Evolutionary conservation across 306 rosid species (phyloP).

Genomic region (Dalbergia cultrata): DNA sequence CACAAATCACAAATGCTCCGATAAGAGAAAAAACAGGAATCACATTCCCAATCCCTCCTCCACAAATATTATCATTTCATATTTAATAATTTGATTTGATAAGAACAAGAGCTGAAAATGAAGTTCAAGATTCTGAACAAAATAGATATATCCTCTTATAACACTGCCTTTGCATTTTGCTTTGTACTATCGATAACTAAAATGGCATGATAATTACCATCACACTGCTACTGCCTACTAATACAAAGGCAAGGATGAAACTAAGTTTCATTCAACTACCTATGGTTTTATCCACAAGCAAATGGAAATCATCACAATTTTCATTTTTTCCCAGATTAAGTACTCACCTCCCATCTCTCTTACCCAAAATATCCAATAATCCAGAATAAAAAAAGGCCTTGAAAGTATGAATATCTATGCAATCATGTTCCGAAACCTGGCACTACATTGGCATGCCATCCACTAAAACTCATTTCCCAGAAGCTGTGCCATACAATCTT

Average conservation of each 20-base stretch:
- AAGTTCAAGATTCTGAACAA: constrained; percentile 17
- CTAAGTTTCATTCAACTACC: constrained; percentile 16
- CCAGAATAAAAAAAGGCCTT: neutral
- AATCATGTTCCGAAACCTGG: neutral
- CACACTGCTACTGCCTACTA: constrained; percentile 11
- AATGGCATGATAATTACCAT: constrained; percentile 36
- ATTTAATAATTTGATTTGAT: constrained; percentile 32
- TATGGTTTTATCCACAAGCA: constrained; percentile 48
- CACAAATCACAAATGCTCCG: neutral
- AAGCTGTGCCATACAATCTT: neutral
- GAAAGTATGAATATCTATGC: neutral
- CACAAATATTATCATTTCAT: constrained; percentile 10
- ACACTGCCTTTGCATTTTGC: constrained; percentile 32
- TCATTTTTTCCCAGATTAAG: constrained; percentile 20
- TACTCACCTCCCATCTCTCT: constrained; percentile 11
- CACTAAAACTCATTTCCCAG: neutral
- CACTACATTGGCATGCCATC: neutral
- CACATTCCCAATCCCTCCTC: constrained; percentile 7
- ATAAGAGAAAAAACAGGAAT: neutral
- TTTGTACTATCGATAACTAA: constrained; percentile 31
- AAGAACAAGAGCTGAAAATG: constrained; percentile 27
- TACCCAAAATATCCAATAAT: neutral
- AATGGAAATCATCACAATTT: constrained; percentile 39
- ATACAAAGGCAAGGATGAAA: constrained; percentile 24
- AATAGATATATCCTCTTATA: constrained; percentile 9